A percentile compares a stretch with the other conserved stretches of the same genome.
These are phyloP conservation scores for Aspergillus pseudonomiae DNA, from an alignment of 2,329 filamentous ascomycete species.

Conservation along the genomic window DNA sequence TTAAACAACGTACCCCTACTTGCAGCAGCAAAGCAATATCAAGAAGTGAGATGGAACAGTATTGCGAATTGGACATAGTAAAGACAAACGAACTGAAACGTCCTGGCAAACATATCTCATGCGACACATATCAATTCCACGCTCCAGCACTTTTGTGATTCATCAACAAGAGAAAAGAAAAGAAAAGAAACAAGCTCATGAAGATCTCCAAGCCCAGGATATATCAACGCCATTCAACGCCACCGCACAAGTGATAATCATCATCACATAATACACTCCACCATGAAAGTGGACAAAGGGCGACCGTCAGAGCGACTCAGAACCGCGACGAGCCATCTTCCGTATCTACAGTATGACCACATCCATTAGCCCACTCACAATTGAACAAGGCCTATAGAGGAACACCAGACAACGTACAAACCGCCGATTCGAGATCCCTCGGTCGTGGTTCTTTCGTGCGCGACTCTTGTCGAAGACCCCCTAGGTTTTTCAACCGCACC, in stretches of 20 bases:
- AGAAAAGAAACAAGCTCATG: not conserved
- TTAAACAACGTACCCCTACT: too few relatives aligned
- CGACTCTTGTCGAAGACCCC: conserved; percentile 27
- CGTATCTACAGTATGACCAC: not conserved
- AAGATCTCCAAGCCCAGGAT: not conserved
- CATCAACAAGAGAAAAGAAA: not conserved
- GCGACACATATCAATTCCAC: too few relatives aligned
- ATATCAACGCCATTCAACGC: not conserved
- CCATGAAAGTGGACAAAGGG: not conserved
- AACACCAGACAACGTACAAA: not conserved
- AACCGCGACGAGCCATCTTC: conserved; percentile 1
- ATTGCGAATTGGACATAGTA: too few relatives aligned
- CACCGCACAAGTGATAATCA: not conserved
- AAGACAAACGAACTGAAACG: too few relatives aligned
- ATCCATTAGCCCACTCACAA: not conserved
- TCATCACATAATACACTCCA: not conserved
- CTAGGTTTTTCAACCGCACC: conserved; percentile 32
- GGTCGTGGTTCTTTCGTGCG: conserved; percentile 2
- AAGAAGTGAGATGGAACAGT: too few relatives aligned
- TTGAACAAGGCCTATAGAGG: too few relatives aligned
- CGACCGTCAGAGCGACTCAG: not conserved
- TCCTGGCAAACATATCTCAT: too few relatives aligned
- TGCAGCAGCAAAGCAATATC: too few relatives aligned
- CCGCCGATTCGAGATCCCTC: conserved; percentile 12
- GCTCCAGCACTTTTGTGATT: too few relatives aligned